Evolutionary conservation across 169 alveolate species (phyloP).

Genomic region (Plasmodium chabaudi): DNA sequence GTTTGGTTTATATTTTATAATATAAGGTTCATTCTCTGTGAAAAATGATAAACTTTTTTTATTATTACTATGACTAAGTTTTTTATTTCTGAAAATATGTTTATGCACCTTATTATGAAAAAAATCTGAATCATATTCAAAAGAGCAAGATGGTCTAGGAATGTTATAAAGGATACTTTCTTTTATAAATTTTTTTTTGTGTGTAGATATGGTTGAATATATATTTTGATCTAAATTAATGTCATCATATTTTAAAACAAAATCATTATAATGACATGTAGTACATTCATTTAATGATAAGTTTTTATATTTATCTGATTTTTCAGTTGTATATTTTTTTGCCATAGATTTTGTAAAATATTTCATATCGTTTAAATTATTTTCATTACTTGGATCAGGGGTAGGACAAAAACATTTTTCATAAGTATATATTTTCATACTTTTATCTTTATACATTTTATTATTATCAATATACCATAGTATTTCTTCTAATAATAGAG

Average conservation of each 20-base stretch:
- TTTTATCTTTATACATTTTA: conserved; percentile 72
- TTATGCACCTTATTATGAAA: conserved; percentile 45
- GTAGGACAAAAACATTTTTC: conserved; percentile 74
- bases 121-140: conserved; percentile 49
- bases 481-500: conserved; percentile 64
- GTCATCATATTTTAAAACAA: conserved; percentile 62
- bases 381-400: conserved; percentile 61
- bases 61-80: conserved; percentile 1
- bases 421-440: conserved; percentile 43
- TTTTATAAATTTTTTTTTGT: conserved; percentile 19
- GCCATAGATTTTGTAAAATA: conserved; percentile 66
- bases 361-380: conserved; percentile 40
- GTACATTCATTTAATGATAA: conserved; percentile 33
- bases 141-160: conserved; percentile 69
- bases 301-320: conserved; percentile 33
- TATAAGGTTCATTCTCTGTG: neutral
- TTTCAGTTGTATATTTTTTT: conserved; percentile 42
- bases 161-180: conserved; percentile 37
- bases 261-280: neutral
- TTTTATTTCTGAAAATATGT: conserved; percentile 24
- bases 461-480: conserved; percentile 71
- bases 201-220: neutral
- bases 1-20: conserved; percentile 22
- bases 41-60: neutral
- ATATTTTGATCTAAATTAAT: neutral